Conservation (phyloP, 2,329 filamentous ascomycete genomes). For the Stemphylium vesicarium region DNA sequence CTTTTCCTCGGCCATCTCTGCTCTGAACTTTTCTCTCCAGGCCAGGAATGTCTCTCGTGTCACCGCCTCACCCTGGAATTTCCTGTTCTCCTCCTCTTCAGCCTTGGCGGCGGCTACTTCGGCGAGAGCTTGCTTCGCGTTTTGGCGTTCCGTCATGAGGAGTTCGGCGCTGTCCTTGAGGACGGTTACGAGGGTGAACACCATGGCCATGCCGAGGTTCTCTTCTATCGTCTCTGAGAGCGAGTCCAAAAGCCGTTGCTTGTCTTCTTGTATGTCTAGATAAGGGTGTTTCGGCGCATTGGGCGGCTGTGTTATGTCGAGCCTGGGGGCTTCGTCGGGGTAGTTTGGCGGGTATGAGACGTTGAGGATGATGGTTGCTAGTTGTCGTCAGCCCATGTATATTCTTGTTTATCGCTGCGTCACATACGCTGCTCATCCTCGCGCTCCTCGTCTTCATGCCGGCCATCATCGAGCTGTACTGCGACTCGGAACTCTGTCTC, state of each 20-base stretch:
- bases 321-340: slow-evolving; percentile 81
- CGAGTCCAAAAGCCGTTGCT: slow-evolving; percentile 71
- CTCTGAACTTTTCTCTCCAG: slow-evolving; percentile 79
- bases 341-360: slow-evolving; percentile 91
- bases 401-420: neutral
- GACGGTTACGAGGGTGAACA: slow-evolving; percentile 86
- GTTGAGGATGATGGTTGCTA: slow-evolving; percentile 76
- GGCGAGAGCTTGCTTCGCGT: slow-evolving; percentile 62
- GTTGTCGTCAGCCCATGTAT: slow-evolving; percentile 2
- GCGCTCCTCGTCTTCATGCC: slow-evolving; percentile 59
- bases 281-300: slow-evolving; percentile 73
- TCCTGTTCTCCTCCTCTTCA: slow-evolving; percentile 93
- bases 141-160: slow-evolving; percentile 76
- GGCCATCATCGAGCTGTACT: slow-evolving; percentile 78
- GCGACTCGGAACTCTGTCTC: slow-evolving; percentile 88
- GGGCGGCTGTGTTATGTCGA: slow-evolving; percentile 78
- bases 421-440: slow-evolving; percentile 61
- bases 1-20: slow-evolving; percentile 80
- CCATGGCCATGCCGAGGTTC: slow-evolving; percentile 96
- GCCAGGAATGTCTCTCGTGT: slow-evolving; percentile 83
- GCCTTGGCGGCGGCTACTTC: slow-evolving; percentile 65
- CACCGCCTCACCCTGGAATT: slow-evolving; percentile 90
- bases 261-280: slow-evolving; percentile 83
- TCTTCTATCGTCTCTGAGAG: slow-evolving; percentile 82
- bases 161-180: slow-evolving; percentile 92